Evolutionary conservation across 257 asterid species (phyloP).

Genomic region (Solanum dulcamara): DNA sequence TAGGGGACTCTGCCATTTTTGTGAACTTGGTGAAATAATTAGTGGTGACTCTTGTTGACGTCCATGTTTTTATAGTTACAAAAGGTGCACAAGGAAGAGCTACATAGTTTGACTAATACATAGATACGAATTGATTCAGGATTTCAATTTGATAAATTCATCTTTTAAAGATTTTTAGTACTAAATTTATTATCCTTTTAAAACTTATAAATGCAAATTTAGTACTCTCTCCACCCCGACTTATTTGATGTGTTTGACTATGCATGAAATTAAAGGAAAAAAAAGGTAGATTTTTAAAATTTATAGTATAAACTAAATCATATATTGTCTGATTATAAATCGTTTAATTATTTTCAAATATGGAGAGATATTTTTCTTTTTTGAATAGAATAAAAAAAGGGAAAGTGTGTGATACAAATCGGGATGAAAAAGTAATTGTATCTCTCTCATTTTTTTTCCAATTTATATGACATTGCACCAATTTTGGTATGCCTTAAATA

Average conservation of each 20-base stretch:
- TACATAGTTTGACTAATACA: neutral
- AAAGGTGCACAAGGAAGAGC: neutral
- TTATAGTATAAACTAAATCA: no score
- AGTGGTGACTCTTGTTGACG: neutral
- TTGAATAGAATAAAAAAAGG: neutral
- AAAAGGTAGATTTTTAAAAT: no score
- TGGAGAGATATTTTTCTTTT: neutral
- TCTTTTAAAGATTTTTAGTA: neutral
- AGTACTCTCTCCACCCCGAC: no score
- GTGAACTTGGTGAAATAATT: neutral
- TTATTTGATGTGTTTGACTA: no score
- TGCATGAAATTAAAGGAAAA: no score
- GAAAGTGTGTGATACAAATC: neutral
- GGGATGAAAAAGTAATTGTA: accelerated
- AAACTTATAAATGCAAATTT: no score
- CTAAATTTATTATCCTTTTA: neutral
- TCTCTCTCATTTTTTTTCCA: neutral
- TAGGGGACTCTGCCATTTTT: neutral
- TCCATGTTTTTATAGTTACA: neutral
- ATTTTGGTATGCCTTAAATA: accelerated
- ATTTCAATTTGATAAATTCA: neutral
- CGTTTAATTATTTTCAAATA: accelerated
- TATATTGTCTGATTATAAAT: no score
- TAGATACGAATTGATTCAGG: accelerated
- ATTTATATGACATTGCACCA: neutral